Conservation (phyloP, 495 filamentous ascomycete species). For the Apiosordaria backusii region DNA sequence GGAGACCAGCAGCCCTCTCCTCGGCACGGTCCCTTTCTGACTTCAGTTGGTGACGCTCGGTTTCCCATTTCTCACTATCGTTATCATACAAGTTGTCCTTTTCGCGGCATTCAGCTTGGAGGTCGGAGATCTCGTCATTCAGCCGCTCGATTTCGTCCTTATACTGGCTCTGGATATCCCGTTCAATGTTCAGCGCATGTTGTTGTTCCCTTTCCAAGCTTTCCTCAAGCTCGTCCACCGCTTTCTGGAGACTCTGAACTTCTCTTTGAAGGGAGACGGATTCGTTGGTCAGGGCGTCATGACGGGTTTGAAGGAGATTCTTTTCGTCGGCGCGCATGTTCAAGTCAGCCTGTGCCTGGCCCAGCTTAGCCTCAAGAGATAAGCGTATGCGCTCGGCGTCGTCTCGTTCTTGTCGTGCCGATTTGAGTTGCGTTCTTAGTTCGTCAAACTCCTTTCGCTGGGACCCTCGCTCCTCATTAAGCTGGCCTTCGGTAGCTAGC, state of each 20-base stretch:
- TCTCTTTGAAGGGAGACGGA: conserved; percentile 64
- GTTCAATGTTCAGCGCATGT: conserved; percentile 55
- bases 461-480: conserved; percentile 53
- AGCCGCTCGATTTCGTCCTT: conserved; percentile 60
- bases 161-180: conserved; percentile 55
- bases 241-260: conserved; percentile 51
- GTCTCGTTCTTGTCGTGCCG: conserved; percentile 60
- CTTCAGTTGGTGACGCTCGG: conserved; percentile 59
- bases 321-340: conserved; percentile 61
- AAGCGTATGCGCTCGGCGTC: conserved; percentile 57
- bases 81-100: conserved; percentile 67
- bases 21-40: conserved; percentile 64
- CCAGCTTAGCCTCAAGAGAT: conserved; percentile 55
- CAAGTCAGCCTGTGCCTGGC: conserved; percentile 56
- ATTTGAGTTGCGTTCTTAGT: conserved; percentile 52
- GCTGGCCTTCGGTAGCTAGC: conserved; percentile 40
- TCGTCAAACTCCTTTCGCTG: conserved; percentile 45
- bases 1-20: conserved; percentile 64
- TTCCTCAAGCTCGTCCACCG: conserved; percentile 57
- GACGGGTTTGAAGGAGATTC: conserved; percentile 63
- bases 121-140: conserved; percentile 60
- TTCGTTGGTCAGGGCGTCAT: conserved; percentile 66
- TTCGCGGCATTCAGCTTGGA: conserved; percentile 69
- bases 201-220: conserved; percentile 58
- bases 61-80: conserved; percentile 69